Evolutionary conservation across 768 basidiomycete genomes (phyloP), one percentile per base, ranked within the genome.

Genomic region (Gloeostereum incarnatum): DNA sequence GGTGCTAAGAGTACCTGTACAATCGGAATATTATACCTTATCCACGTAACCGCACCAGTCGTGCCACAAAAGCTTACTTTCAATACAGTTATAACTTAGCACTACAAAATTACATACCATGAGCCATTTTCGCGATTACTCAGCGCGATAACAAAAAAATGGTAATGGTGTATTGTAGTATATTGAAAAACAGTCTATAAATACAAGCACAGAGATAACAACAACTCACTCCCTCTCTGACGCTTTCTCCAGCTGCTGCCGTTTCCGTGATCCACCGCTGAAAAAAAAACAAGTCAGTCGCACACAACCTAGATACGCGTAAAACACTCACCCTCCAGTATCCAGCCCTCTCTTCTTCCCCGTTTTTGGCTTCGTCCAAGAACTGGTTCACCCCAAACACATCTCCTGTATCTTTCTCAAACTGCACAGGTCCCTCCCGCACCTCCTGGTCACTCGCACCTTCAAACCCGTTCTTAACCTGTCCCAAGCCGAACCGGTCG

Each of bases 381-480:
- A 99, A 98, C 57, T 94, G 81, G 60, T 96, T 87, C 45, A 97
- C 69, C 45, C 94, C 94, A 54, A 97, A 97, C 14, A 97, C 90
- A 70, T 97, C 94, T n/a, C 79, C 74, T 1, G 84, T 79, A 52
- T 99, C 94, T 66, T 97, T 96, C 68, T 99, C 96, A 53, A 99
- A 99, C 53, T 97, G 91, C 29, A 99, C 96, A 17, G 96, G 96
- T 1, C 96, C 96, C 51, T 90, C 87, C 40, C 81, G 65, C 19
- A 83, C 69, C 54, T 92, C 91, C 55, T 86, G 85, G 14, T 85
- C 83, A 27, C 67, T 69, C 10, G 93, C 87, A 34, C 94, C 94
- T 55, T 94, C 90, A 53, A 98, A 97, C 17, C 93, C 92, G 48
- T 86, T 68, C 41, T 69, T 69, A 3, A 85, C 80, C 45, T 79